A percentile compares a stretch with the other conserved stretches of the same genome.
These are phyloP conservation scores for Moringa oleifera DNA, from an alignment of 345 rosid species.

Conservation along the genomic window DNA sequence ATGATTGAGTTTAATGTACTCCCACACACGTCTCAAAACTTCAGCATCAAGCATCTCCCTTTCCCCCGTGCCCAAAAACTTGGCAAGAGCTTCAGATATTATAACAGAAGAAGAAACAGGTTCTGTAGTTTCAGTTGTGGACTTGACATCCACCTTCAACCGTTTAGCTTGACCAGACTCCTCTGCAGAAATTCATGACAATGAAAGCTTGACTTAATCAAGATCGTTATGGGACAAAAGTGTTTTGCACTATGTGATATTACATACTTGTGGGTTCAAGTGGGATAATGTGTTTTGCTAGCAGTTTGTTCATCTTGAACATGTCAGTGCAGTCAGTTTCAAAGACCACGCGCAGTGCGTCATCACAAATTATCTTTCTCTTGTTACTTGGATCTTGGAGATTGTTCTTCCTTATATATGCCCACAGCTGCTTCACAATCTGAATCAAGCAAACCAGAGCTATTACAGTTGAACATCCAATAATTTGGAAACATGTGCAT, in stretches of 20 bases:
- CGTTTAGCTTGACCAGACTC: conserved; percentile 72
- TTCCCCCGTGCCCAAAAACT: conserved; percentile 66
- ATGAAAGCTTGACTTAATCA: conserved; percentile 12
- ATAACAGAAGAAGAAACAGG: conserved; percentile 34
- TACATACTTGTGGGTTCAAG: conserved; percentile 80
- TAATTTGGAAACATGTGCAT: not conserved
- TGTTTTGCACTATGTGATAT: not conserved
- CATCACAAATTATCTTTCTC: conserved; percentile 95
- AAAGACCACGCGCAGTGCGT: conserved; percentile 77
- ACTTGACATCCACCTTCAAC: conserved; percentile 53
- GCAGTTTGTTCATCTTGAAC: conserved; percentile 97
- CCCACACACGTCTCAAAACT: conserved; percentile 64
- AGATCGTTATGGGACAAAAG: not conserved
- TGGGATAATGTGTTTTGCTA: conserved; percentile 82
- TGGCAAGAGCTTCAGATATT: conserved; percentile 76
- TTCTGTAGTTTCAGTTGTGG: conserved; percentile 40
- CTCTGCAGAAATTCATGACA: conserved; percentile 40
- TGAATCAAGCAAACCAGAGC: conserved; percentile 22
- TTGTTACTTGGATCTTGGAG: conserved; percentile 99
- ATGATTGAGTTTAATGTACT: conserved; percentile 59
- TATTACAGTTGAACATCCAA: not conserved
- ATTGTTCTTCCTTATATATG: conserved; percentile 89
- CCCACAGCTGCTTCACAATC: conserved; percentile 99
- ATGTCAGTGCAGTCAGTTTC: conserved; percentile 98
- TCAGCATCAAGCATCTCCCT: conserved; percentile 60